Evolutionary conservation across 225 moss, liverwort and hornwort species (phyloP), one percentile per base, ranked within the genome.

Genomic region (Asterella californica): DNA sequence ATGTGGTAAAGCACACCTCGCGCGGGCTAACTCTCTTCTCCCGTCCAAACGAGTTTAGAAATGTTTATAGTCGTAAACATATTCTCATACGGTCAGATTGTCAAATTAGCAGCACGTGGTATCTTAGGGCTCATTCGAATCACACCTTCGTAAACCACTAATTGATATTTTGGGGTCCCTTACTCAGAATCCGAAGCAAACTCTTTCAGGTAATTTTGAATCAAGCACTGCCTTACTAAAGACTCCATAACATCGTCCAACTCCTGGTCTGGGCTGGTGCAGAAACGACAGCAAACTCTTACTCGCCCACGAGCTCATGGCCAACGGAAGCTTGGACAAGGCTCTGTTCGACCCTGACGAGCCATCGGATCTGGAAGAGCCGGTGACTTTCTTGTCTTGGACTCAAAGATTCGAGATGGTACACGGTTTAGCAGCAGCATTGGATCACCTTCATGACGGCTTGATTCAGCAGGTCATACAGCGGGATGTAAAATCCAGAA

Each of bases 381-480:
- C 46, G 21, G n/a, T 29, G n/a, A 18, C 15, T 15, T n/a, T 32
- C 9, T 54, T 80, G 33, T 68, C 80, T n/a, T 80, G 80, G 80
- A 2, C 54, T 10, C 72, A 80, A 30, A 73, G 80, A 9, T 80
- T 72, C 33, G 73, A 80, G 32, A 73, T 80, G 12, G 72, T 80
- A 0, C 57, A 38, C n/a, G 90, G 88, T 64, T 85, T 87, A 17
- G 90, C 88, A 22, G 83, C 87, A 11, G 91, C 90, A 52, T 82
- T 90, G 45, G 71, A 86, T 25, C 90, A 90, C 79, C 81, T 91
- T 74, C 91, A 91, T 53, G 87, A 86, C 12, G 91, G 88, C 30
- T 89, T 84, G 42, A 86, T 85, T 47, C 89, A 87, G 24, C 87
- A 89, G 46, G 89, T 91, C 17, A 86, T 89, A 53, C 91, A 89